phyloP scores from a whole-genome alignment of 441 rosid genomes.

The Populus hybrid region DNA sequence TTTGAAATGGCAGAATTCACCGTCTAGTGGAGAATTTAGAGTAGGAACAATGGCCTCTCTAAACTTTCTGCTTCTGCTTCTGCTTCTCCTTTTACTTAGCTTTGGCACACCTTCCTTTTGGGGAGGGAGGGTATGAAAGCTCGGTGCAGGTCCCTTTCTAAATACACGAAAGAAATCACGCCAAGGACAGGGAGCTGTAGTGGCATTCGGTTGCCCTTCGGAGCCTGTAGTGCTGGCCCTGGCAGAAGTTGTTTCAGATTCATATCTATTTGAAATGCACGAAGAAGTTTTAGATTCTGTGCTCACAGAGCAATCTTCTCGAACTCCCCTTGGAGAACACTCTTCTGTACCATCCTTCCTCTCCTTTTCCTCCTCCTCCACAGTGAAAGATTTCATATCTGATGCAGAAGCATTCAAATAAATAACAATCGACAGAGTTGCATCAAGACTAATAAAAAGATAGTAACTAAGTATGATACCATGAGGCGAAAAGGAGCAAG shows the following conservation, averaged over 20 bases:
- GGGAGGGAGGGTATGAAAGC: conserved; percentile 48
- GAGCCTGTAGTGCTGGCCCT: conserved; percentile 59
- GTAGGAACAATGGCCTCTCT: conserved; percentile 52
- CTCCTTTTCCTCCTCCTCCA: conserved; percentile 19
- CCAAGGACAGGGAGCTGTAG: conserved; percentile 29
- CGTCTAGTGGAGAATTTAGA: conserved; percentile 42
- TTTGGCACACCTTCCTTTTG: conserved; percentile 45
- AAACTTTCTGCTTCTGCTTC: conserved; percentile 57
- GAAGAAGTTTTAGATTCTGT: conserved; percentile 23
- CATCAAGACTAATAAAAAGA: neutral
- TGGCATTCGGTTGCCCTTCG: conserved; percentile 22
- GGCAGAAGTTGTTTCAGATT: conserved; percentile 42
- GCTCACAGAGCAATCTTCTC: conserved; percentile 37
- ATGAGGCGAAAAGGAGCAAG: conserved; percentile 43
- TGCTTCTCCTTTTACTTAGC: conserved; percentile 67
- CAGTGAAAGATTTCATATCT: conserved; percentile 23
- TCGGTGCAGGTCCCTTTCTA: conserved; percentile 59
- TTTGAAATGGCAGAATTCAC: conserved; percentile 57
- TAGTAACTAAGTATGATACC: conserved; percentile 32
- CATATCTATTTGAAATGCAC: conserved; percentile 40
- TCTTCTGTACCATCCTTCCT: conserved; percentile 9
- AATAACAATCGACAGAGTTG: neutral
- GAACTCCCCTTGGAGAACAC: conserved; percentile 19
- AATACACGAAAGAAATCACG: conserved; percentile 51
- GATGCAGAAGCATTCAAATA: neutral